These are phyloP conservation scores for Graphilbum fragrans DNA, from an alignment of 2,329 filamentous ascomycete species.

Conservation along the genomic window DNA sequence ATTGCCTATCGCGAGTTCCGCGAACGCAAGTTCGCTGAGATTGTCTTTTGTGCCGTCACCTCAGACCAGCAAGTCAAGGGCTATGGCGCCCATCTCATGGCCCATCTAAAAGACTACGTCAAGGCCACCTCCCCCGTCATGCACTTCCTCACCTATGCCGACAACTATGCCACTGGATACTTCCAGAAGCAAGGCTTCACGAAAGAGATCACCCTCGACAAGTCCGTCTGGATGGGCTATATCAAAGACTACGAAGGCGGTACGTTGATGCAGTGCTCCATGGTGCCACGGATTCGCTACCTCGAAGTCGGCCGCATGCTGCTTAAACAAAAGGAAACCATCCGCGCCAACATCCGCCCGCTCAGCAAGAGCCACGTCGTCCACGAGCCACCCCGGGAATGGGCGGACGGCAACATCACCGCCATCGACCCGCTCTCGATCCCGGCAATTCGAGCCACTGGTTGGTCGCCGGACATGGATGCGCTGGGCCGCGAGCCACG, in stretches of 20 bases:
- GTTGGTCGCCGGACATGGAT: constrained; percentile 98
- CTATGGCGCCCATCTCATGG: constrained; percentile 96
- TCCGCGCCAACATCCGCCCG: constrained; percentile 87
- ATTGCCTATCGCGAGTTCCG: constrained; percentile 96
- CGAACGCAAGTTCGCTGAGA: constrained; percentile 86
- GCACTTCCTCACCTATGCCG: constrained; percentile 97
- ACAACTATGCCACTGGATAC: constrained; percentile 97
- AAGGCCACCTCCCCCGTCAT: constrained; percentile 94
- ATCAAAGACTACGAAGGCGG: constrained; percentile 99
- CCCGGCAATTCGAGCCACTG: constrained; percentile 80
- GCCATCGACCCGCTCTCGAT: constrained; percentile 75
- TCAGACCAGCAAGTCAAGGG: constrained; percentile 98
- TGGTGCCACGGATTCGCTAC: constrained; percentile 91
- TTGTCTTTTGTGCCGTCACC: constrained; percentile 96
- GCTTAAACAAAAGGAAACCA: constrained; percentile 91
- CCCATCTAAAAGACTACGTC: constrained; percentile 94
- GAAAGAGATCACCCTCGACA: constrained; percentile 90
- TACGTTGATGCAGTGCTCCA: constrained; percentile 98
- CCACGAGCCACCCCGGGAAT: neutral
- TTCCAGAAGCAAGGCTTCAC: constrained; percentile 99
- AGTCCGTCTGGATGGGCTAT: constrained; percentile 94
- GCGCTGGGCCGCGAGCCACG: constrained; percentile 88
- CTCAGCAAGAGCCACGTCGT: constrained; percentile 28
- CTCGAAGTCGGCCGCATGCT: constrained; percentile 88
- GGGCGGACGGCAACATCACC: constrained; percentile 22